These are phyloP conservation scores for Sphagnum tenellum DNA, from an alignment of 225 moss, liverwort and hornwort species.

Conservation along the genomic window DNA sequence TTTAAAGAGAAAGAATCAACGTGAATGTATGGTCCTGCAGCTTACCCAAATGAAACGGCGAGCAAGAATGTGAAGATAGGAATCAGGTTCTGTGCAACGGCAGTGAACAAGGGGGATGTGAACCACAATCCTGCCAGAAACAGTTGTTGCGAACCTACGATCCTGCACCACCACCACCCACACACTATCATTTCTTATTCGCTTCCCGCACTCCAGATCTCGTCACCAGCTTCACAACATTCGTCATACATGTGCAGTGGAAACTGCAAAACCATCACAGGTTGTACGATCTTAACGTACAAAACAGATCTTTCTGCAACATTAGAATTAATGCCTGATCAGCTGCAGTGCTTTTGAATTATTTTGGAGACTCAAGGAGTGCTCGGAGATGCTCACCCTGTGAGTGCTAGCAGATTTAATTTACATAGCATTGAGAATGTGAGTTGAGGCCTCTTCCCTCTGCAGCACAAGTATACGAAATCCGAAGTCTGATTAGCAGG, in stretches of 20 bases:
- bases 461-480: not conserved
- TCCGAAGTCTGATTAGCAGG: not conserved
- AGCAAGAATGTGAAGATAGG: slow-evolving; percentile 70
- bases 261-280: too few species aligned
- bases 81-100: slow-evolving; percentile 58
- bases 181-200: too few species aligned
- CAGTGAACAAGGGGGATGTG: slow-evolving; percentile 61
- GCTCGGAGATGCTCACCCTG: slow-evolving; percentile 24
- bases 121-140: slow-evolving; percentile 47
- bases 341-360: too few species aligned
- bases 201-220: too few species aligned
- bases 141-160: slow-evolving; percentile 66
- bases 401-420: slow-evolving; percentile 37
- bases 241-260: too few species aligned
- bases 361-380: too few species aligned
- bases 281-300: too few species aligned
- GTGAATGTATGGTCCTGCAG: too few species aligned
- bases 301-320: too few species aligned
- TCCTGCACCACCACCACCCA: slow-evolving; percentile 23
- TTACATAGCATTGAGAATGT: slow-evolving; percentile 24
- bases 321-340: too few species aligned
- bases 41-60: slow-evolving; percentile 47
- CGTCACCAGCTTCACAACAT: too few species aligned
- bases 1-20: too few species aligned
- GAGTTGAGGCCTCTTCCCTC: slow-evolving; percentile 33